phyloP scores from a whole-genome alignment of 441 rosid genomes.

The Bruguiera hainesii region DNA sequence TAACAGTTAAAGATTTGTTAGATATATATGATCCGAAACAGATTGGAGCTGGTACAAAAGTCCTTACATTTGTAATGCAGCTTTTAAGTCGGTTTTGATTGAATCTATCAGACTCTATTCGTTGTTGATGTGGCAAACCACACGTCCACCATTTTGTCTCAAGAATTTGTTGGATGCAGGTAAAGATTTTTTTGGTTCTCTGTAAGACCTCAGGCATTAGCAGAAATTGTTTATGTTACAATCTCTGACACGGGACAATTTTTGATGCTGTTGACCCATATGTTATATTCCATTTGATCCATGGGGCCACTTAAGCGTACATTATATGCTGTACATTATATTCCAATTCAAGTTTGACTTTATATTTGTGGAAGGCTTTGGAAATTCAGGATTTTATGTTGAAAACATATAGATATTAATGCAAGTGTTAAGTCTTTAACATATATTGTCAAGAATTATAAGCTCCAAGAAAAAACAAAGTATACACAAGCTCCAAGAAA shows the following conservation, averaged over 20 bases:
- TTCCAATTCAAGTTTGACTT: neutral
- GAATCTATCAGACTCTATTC: slow-evolving; percentile 49
- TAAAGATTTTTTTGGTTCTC: slow-evolving; percentile 17
- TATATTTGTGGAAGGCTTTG: neutral
- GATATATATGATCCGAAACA: slow-evolving; percentile 51
- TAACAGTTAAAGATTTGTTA: slow-evolving; percentile 44
- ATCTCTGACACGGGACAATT: neutral
- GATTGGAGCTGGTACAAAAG: slow-evolving; percentile 53
- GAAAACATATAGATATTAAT: too few species aligned
- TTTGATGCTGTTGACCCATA: too few species aligned
- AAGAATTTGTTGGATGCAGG: slow-evolving; percentile 63
- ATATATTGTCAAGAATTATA: too few species aligned
- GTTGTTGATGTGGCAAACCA: slow-evolving; percentile 45
- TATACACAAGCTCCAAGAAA: too few species aligned
- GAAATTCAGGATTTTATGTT: too few species aligned
- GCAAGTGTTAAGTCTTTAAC: too few species aligned
- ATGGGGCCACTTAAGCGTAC: neutral
- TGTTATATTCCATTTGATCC: neutral
- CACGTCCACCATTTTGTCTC: slow-evolving; percentile 39
- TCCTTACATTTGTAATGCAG: slow-evolving; percentile 46
- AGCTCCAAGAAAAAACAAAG: too few species aligned
- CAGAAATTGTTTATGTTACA: neutral
- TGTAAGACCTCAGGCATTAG: neutral
- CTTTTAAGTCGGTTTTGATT: slow-evolving; percentile 53
- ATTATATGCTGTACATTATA: neutral